Base-by-base conservation (phyloP, 2,329 filamentous ascomycete genomes). In the Xylariaceae sp. region DNA sequence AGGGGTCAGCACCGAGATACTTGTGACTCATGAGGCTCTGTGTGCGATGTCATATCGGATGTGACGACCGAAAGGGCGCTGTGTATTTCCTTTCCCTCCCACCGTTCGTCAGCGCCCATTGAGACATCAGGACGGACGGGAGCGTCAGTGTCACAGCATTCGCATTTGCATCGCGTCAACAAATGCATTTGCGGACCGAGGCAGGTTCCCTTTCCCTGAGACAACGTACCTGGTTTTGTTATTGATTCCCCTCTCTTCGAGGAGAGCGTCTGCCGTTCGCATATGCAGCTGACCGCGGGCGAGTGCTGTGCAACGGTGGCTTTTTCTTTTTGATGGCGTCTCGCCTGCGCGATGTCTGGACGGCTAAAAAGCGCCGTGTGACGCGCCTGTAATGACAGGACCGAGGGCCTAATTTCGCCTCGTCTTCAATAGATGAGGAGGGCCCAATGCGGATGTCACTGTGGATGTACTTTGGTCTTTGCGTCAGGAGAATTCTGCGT, bases 381-480 rank as follows among this genome's bases (percentile, higher is more conserved):
- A 53, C 54, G 8, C 45, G 37, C 23, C 34, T 51, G 9, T 44
- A 50, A 45, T 50, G 55, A 51, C 47, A 18, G 51, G 55, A 48
- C 18, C 18, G 44, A 11, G 30, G 39, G 17, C 2, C 4, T 17
- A 17, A 34, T 5, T 52, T 45, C 9, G 34, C 37, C 37, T 23
- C 42, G 56, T 57, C 44, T 57, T 34, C 44, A n/a, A 57, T 57
- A 57, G 35, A 57, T 57, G 50, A 53, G 8, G 47, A 47, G 10
- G 23, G 23, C 23, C 42, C 11, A 17, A 11, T 51, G 15, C 13
- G 30, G 45, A 10, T 13, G 15, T n/a, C 13, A n/a, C 9, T 45
- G 42, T 11, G 10, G 42, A 45, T n/a, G 42, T 30, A 30, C 23
- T 30, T 30, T 30, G 23, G 23, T 30, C 23, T 30, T 30, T 30